Evolutionary conservation across 805 yeast species (phyloP).

Genomic region (Ascoidea asiatica): DNA sequence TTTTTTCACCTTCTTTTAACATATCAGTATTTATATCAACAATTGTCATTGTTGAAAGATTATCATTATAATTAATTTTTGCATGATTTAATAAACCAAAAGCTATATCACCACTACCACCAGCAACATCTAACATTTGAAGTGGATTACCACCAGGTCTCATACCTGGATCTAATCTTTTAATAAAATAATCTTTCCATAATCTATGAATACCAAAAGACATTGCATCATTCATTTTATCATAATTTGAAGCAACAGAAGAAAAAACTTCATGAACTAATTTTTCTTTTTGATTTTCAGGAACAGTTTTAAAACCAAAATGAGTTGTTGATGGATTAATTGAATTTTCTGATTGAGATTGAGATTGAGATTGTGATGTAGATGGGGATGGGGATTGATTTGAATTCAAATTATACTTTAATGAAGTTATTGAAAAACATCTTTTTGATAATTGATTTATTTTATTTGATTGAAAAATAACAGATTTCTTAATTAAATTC

Average conservation of each 20-base stretch:
- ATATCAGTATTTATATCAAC: slow-evolving; percentile 94
- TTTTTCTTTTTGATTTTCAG: slow-evolving; percentile 67
- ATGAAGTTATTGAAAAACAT: no score
- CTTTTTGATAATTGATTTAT: no score
- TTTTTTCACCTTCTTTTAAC: slow-evolving; percentile 81
- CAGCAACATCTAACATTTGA: slow-evolving; percentile 90
- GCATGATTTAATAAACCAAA: slow-evolving; percentile 92
- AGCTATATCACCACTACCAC: slow-evolving; percentile 98
- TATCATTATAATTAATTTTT: slow-evolving; percentile 60
- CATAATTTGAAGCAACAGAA: slow-evolving; percentile 88
- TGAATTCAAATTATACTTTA: no score
- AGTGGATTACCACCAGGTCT: slow-evolving; percentile 80
- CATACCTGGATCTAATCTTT: slow-evolving; percentile 82
- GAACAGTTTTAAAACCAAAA: slow-evolving; percentile 81
- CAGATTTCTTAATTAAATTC: no score
- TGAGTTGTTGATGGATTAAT: slow-evolving; percentile 47
- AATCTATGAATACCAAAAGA: slow-evolving; percentile 87
- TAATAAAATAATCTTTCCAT: slow-evolving; percentile 88
- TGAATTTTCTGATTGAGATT: background rate
- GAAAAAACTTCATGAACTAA: slow-evolving; percentile 81
- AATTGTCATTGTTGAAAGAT: slow-evolving; percentile 67
- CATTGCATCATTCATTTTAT: slow-evolving; percentile 97
- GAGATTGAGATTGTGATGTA: background rate
- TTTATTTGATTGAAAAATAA: no score
- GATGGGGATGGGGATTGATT: background rate